These are phyloP conservation scores for Pseudomassariella vexata DNA, from an alignment of 2,329 filamentous ascomycete species.

Conservation along the genomic window DNA sequence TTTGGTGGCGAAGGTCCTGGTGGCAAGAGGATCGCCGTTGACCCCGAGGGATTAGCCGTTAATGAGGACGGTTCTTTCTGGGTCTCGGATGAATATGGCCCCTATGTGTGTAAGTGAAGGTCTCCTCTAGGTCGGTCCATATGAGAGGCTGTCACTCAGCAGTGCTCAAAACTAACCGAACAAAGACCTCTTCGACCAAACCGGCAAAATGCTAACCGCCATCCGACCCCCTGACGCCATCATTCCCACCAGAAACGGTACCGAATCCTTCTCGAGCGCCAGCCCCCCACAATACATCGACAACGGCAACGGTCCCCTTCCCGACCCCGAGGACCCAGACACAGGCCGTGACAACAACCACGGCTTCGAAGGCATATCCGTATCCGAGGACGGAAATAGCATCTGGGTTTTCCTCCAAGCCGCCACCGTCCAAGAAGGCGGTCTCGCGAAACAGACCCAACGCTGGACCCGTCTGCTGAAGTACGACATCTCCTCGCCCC, in stretches of 20 bases:
- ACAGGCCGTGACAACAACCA: constrained; percentile 67
- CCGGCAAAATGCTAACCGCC: constrained; percentile 55
- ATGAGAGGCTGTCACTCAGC: constrained; percentile 1
- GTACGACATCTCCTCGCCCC: constrained; percentile 50
- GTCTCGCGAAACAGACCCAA: constrained; percentile 39
- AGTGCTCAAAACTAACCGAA: neutral
- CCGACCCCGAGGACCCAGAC: constrained; percentile 47
- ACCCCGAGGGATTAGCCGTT: constrained; percentile 62
- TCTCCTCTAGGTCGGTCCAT: too few species aligned
- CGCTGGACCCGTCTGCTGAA: constrained; percentile 56
- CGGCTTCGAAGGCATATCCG: constrained; percentile 65
- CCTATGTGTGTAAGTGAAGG: constrained; percentile 57
- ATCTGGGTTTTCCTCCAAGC: constrained; percentile 63
- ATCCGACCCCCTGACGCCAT: constrained; percentile 60
- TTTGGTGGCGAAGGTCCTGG: constrained; percentile 58
- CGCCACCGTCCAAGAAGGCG: constrained; percentile 56
- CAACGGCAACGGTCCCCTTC: constrained; percentile 33
- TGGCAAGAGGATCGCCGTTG: constrained; percentile 53
- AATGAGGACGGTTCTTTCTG: constrained; percentile 57
- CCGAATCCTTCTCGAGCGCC: constrained; percentile 56
- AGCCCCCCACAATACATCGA: constrained; percentile 55
- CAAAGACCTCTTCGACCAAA: constrained; percentile 42
- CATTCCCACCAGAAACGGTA: constrained; percentile 58
- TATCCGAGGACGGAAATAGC: constrained; percentile 55
- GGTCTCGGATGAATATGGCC: constrained; percentile 66